Conservation (phyloP, 176 grass and related monocot genomes). For the Tuctoria greenei region DNA sequence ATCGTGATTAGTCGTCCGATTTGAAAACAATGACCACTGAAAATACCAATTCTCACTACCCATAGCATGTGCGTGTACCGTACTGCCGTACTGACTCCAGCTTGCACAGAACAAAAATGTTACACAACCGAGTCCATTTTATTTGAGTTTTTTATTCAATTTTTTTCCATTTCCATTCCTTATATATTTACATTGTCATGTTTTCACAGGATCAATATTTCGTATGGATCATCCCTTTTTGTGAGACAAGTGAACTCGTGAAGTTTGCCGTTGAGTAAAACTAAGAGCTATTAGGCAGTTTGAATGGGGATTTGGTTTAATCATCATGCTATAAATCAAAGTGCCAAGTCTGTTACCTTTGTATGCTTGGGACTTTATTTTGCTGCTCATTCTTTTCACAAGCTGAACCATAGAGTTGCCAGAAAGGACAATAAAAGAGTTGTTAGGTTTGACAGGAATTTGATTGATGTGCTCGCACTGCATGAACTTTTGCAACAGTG, state of each 20-base stretch:
- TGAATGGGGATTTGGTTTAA: constrained; percentile 39
- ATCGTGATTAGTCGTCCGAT: too few relatives aligned
- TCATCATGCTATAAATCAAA: constrained; percentile 1
- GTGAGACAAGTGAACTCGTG: neutral
- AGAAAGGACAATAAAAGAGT: constrained; percentile 26
- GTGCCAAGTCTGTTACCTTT: constrained; percentile 7
- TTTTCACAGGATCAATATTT: constrained; percentile 19
- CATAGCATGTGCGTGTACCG: neutral
- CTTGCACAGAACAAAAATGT: neutral
- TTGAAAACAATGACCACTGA: too few relatives aligned
- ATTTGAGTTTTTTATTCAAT: neutral
- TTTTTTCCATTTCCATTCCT: neutral
- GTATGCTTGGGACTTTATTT: constrained; percentile 28
- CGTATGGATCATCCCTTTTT: neutral
- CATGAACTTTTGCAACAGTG: constrained; percentile 47
- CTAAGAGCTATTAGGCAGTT: neutral
- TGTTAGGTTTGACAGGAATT: constrained; percentile 31
- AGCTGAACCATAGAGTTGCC: constrained; percentile 17
- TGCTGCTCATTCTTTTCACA: constrained; percentile 31
- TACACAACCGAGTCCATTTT: neutral
- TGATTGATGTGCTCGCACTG: constrained; percentile 23
- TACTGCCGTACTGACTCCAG: neutral
- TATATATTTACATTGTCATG: neutral
- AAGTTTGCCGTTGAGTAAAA: constrained; percentile 26
- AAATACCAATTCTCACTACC: neutral